Percentiles rank a stretch among this genome's conserved stretches.
Evolutionary conservation across 2,329 filamentous ascomycete species (phyloP).

Genomic region (Aotearoamyces nothofagi): DNA sequence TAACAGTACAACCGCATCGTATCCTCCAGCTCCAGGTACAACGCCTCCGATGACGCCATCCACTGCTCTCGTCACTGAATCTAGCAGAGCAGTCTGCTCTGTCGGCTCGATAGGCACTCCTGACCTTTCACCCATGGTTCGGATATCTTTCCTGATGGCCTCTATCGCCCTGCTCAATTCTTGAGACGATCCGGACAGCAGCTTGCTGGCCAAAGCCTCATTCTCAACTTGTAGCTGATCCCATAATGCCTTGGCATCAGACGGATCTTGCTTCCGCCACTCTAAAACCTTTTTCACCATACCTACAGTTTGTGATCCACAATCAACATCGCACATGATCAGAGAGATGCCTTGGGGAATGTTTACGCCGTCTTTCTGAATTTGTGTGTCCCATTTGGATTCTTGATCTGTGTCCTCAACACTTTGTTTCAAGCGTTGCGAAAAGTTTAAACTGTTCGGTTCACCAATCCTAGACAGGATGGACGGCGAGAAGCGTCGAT

Average conservation of each 20-base stretch:
- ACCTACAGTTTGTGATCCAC: constrained; percentile 79
- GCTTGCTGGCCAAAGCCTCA: constrained; percentile 48
- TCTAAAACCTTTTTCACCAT: constrained; percentile 89
- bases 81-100: constrained; percentile 71
- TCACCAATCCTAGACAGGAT: constrained; percentile 55
- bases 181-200: constrained; percentile 33
- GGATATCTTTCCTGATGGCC: constrained; percentile 44
- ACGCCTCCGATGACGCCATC: constrained; percentile 81
- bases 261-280: constrained; percentile 55
- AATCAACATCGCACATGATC: constrained; percentile 92
- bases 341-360: constrained; percentile 62
- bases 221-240: constrained; percentile 59
- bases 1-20: constrained; percentile 74
- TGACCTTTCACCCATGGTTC: constrained; percentile 59
- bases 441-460: constrained; percentile 51
- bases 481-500: constrained; percentile 78
- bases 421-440: constrained; percentile 42
- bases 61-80: constrained; percentile 51
- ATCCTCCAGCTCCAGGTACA: constrained; percentile 87
- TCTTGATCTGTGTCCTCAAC: constrained; percentile 42
- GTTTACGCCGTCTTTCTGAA: constrained; percentile 51
- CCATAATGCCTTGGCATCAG: constrained; percentile 59
- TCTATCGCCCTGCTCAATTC: constrained; percentile 31
- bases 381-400: constrained; percentile 63
- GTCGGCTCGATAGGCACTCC: constrained; percentile 79